phyloP scores from a whole-genome alignment of 2,329 filamentous ascomycete species.

The Amylocarpus encephaloides region DNA sequence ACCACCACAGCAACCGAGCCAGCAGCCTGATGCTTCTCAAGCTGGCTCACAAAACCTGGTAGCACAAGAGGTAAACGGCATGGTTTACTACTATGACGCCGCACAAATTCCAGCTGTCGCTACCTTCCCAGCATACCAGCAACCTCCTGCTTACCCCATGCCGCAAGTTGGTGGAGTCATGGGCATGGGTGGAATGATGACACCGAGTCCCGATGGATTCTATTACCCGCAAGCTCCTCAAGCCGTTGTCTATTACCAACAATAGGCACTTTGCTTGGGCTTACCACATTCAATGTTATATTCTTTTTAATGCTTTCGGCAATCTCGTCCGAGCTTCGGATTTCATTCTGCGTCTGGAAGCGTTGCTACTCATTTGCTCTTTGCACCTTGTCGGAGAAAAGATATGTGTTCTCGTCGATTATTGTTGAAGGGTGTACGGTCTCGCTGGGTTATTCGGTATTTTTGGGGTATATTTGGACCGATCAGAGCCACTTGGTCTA shows the following conservation, averaged over 20 bases:
- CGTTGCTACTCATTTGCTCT: conserved; percentile 19
- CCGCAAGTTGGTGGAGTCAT: conserved; percentile 48
- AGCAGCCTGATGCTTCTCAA: conserved; percentile 38
- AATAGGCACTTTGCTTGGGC: conserved; percentile 37
- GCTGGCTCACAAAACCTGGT: conserved; percentile 53
- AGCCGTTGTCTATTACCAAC: conserved; percentile 55
- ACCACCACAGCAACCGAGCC: conserved; percentile 29
- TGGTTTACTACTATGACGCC: conserved; percentile 90
- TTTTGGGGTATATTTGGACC: conserved; percentile 12
- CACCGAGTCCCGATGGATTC: conserved; percentile 60
- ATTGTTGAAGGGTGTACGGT: conserved; percentile 14
- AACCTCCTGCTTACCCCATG: conserved; percentile 48
- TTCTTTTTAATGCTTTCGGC: conserved; percentile 29
- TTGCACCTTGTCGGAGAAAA: conserved; percentile 18
- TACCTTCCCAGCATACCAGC: conserved; percentile 40
- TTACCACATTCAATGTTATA: conserved; percentile 20
- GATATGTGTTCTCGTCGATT: conserved; percentile 18
- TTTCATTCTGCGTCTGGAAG: conserved; percentile 27
- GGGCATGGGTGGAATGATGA: conserved; percentile 77
- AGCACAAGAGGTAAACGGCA: conserved; percentile 88
- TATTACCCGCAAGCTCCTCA: conserved; percentile 56
- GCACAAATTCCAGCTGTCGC: conserved; percentile 53
- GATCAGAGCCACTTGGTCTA: conserved; percentile 1
- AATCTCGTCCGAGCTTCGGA: conserved; percentile 24
- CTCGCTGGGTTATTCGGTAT: conserved; percentile 2